phyloP scores from a whole-genome alignment of 179 eudicot genomes.

The Heliamphora pulchella region DNA sequence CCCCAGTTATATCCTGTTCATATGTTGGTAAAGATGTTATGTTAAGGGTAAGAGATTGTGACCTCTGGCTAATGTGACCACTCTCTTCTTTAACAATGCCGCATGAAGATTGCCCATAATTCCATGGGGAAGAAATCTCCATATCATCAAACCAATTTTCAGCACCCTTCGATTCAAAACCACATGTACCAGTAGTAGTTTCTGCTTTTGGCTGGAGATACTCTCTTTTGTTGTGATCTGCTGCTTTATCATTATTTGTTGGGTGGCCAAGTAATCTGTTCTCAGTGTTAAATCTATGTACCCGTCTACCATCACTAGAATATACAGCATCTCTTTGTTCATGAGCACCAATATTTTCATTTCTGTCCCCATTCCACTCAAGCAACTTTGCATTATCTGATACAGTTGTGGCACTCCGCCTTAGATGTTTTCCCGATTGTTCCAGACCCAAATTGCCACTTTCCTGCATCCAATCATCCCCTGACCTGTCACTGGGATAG shows the following conservation, averaged over 20 bases:
- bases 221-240: conserved; percentile 21
- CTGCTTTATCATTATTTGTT: conserved; percentile 14
- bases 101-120: conserved; percentile 18
- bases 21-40: conserved; percentile 16
- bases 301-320: conserved; percentile 26
- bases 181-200: conserved; percentile 15
- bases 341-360: conserved; percentile 18
- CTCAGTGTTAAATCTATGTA: conserved; percentile 11
- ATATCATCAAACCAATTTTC: conserved; percentile 27
- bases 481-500: conserved; percentile 27
- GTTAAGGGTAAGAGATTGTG: conserved; percentile 19
- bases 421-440: conserved; percentile 22
- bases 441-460: background rate
- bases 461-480: conserved; percentile 26
- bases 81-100: conserved; percentile 15
- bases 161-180: conserved; percentile 18
- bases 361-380: conserved; percentile 28
- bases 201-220: conserved; percentile 26
- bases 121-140: conserved; percentile 20
- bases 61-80: conserved; percentile 12
- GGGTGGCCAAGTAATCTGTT: conserved; percentile 23
- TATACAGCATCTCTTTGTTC: background rate
- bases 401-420: conserved; percentile 24
- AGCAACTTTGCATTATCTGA: conserved; percentile 16
- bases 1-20: conserved; percentile 19